Conservation (phyloP, 2,329 filamentous ascomycete species). For the Paramyrothecium sp. region DNA sequence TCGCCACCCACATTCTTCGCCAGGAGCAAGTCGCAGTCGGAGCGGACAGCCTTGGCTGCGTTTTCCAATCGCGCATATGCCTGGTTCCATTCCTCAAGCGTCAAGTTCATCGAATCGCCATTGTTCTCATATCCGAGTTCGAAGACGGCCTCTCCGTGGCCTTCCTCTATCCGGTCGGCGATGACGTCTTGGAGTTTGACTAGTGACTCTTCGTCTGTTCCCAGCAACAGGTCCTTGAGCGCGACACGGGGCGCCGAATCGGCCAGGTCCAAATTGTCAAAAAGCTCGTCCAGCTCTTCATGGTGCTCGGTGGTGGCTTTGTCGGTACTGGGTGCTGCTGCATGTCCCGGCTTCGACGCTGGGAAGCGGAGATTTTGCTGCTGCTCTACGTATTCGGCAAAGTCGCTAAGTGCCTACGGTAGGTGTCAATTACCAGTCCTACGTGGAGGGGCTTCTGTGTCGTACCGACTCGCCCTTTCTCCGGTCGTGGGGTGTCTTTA, state of each 20-base stretch:
- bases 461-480: slow-evolving; percentile 83
- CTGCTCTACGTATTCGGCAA: slow-evolving; percentile 95
- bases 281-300: slow-evolving; percentile 87
- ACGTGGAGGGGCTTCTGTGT: not conserved
- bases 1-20: slow-evolving; percentile 87
- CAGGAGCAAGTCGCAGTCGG: slow-evolving; percentile 78
- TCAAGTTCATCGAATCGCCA: slow-evolving; percentile 79
- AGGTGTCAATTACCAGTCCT: slow-evolving; percentile 11
- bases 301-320: slow-evolving; percentile 49
- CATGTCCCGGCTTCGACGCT: slow-evolving; percentile 27
- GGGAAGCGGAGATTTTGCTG: slow-evolving; percentile 77
- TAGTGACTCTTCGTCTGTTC: slow-evolving; percentile 57
- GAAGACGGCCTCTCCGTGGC: slow-evolving; percentile 85
- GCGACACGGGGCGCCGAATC: slow-evolving; percentile 68
- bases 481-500: slow-evolving; percentile 73
- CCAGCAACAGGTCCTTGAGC: slow-evolving; percentile 75
- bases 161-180: slow-evolving; percentile 71
- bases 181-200: slow-evolving; percentile 65
- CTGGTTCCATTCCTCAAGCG: slow-evolving; percentile 69
- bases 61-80: slow-evolving; percentile 66
- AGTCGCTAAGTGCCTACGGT: slow-evolving; percentile 76
- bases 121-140: slow-evolving; percentile 90
- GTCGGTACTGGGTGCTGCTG: slow-evolving; percentile 18
- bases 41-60: slow-evolving; percentile 63
- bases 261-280: slow-evolving; percentile 80